Evolutionary conservation across 208 protist genomes (phyloP), one percentile per base, ranked within the genome.

Genomic region (Acanthamoeba lenticulata): DNA sequence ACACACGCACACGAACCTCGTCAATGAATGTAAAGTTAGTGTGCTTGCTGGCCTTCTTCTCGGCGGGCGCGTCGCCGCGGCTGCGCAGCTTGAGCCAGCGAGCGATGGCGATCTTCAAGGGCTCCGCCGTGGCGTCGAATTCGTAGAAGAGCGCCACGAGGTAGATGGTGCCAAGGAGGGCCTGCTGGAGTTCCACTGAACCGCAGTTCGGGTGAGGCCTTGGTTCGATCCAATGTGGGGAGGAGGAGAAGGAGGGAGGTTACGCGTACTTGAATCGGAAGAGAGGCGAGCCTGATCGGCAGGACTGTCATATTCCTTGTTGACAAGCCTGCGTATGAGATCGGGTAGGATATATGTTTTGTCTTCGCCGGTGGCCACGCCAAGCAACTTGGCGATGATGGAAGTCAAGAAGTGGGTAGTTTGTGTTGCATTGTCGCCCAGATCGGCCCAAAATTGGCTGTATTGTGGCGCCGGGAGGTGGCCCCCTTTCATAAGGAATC

Each of bases 361-460:
- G 55, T 91, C 85, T 34, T 91, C 85, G 34, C 85, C 85, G 17
- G 85, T 91, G 13, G 47, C 27, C 85, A 91, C 57, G 19, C 4
- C 85, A 0, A 91, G 1, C 7, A 91, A 13, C 40, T 91, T 91
- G 85, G 21, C 27, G 85, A 91, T 42, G 85, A 91, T 32, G 9
- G 38, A 62, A 0, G 85, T 91, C 52, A 91, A 45, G 77, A 57
- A 60, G 45, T 86, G 42, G n/a, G 77, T 6, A 21, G 38, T 24
- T 4, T 57, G 77, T 27, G 21, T 24, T 0, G 11, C 42, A 19
- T 57, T 86, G 60, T 6, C n/a, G 77, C 45, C 13, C 27, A 86
- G 24, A 0, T 86, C 77, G 44, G 77, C 38, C 77, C 77, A 86
- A 27, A 86, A 86, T 57, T 86, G 77, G 9, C 27, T 17, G 45